Evolutionary conservation across 306 rosid genomes (phyloP), one percentile per base, ranked within the genome.

Genomic region (Clitoria ternatea): DNA sequence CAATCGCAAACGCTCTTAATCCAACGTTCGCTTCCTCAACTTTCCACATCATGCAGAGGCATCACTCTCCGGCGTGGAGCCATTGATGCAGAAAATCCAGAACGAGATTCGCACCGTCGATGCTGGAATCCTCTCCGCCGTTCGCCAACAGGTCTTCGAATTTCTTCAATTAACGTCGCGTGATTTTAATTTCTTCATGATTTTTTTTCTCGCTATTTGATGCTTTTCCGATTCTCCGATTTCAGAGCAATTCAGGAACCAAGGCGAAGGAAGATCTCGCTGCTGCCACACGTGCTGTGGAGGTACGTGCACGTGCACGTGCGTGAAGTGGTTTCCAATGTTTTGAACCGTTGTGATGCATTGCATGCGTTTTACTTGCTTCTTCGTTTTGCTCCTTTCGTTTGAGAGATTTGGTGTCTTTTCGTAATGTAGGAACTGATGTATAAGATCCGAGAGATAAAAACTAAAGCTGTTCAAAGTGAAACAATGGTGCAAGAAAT

Each of bases 401-500:
- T n/a, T n/a, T n/a, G n/a, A n/a, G n/a, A n/a, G n/a, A n/a, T n/a
- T n/a, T 61, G 48, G 14, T 69, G n/a, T n/a, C n/a, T n/a, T n/a
- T 63, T 54, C 27, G 66, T 59, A 17, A 81, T 61, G 82, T 84
- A 93, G 99, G 99, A 94, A 71, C 96, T 94, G 47, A 94, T 89
- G 99, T 91, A 89, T 81, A 94, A 94, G 81, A 89, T 94, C 54
- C 84, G 97, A 52, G 97, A 94, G 82, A 94, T 94, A 47, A 94
- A 94, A 73, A 87, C 91, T 49, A 94, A 94, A 84, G 99, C 99
- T 12, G 97, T 89, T 30, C 99, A 94, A 77, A 94, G 99, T 60
- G 99, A 94, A 82, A 85, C 92, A 12, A 94, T 94, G 99, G 99
- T 94, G 74, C 97, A 94, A 70, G 99, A 94, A 81, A 94, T 94